Conservation (phyloP, 345 rosid genomes). For the Lepidium sativum region DNA sequence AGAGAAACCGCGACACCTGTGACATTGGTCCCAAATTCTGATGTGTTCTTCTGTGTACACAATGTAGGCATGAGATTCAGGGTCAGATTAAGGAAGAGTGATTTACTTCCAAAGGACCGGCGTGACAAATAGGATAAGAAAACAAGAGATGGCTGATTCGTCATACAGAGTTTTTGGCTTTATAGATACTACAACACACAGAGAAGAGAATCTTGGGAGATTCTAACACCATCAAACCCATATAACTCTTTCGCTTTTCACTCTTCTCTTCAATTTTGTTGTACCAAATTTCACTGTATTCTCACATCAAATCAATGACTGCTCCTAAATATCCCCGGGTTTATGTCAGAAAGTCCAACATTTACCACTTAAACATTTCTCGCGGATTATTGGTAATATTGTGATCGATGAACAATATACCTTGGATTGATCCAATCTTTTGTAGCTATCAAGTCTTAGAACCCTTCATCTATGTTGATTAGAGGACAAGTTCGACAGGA, state of each 20-base stretch:
- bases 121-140: conserved; percentile 48
- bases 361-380: no score
- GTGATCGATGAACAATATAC: no score
- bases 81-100: conserved; percentile 66
- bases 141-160: conserved; percentile 9
- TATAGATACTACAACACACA: conserved; percentile 8
- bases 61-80: conserved; percentile 62
- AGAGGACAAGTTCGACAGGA: background rate
- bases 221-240: conserved; percentile 3
- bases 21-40: background rate
- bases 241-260: background rate
- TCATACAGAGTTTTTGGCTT: conserved; percentile 20
- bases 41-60: background rate
- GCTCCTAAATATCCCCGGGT: background rate
- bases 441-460: no score
- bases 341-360: no score
- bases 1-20: background rate
- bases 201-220: conserved; percentile 1
- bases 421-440: no score
- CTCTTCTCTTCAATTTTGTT: background rate
- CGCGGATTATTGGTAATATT: no score
- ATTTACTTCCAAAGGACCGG: conserved; percentile 71
- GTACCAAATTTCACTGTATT: conserved; percentile 11
- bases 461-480: no score
- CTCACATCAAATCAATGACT: background rate